Conservation (phyloP, 345 rosid species). For the Brassica cretica region DNA sequence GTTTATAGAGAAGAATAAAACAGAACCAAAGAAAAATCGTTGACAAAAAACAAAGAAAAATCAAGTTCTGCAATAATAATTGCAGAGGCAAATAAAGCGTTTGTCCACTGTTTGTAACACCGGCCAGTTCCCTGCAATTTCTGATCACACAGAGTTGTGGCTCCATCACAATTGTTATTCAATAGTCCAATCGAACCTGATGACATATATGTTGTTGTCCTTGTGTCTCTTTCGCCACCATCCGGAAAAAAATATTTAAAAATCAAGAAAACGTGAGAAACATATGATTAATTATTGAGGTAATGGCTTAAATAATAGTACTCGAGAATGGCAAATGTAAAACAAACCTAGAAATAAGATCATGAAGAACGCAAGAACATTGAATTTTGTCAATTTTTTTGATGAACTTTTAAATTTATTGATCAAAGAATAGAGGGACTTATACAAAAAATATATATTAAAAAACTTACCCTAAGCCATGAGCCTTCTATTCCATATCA, state of each 20-base stretch:
- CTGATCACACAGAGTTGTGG: background rate
- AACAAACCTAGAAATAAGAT: background rate
- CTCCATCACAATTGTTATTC: slow-evolving; percentile 1
- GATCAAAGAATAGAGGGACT: no score
- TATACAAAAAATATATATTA: no score
- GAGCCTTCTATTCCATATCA: no score
- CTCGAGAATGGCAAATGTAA: background rate
- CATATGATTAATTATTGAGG: background rate
- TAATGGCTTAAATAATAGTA: background rate
- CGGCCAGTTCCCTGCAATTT: slow-evolving; percentile 30
- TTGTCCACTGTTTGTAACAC: background rate
- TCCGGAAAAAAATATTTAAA: background rate
- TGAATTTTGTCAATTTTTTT: background rate
- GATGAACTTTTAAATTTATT: no score
- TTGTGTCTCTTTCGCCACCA: slow-evolving; percentile 17
- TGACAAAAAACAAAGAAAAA: background rate
- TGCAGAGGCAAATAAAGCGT: slow-evolving; percentile 26
- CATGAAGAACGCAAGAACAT: background rate
- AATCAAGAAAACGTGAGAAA: background rate
- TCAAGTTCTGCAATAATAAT: background rate
- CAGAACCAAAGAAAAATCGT: background rate
- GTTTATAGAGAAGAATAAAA: background rate
- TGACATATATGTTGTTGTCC: slow-evolving; percentile 33
- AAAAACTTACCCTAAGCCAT: no score
- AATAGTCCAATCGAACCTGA: background rate